phyloP scores from a whole-genome alignment of 495 filamentous ascomycete genomes.

The Aspergillus sparsus region DNA sequence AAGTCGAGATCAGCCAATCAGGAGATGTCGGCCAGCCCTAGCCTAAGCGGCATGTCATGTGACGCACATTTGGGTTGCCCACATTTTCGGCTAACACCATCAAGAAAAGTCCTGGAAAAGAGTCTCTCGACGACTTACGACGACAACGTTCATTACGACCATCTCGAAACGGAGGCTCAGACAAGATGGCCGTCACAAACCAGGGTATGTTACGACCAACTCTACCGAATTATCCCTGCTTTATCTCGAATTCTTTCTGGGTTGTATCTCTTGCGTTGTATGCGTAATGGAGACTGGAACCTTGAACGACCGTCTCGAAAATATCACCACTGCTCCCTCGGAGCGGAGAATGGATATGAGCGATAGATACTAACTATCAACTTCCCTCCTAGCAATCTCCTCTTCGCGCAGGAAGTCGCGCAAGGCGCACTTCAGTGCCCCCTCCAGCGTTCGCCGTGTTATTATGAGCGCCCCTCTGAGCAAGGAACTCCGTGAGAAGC shows the following conservation, averaged over 20 bases:
- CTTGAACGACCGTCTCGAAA: background rate
- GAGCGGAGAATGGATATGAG: background rate
- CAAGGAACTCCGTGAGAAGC: slow-evolving; percentile 95
- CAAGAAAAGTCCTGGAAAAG: slow-evolving; percentile 32
- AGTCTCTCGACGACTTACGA: slow-evolving; percentile 35
- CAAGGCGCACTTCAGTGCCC: slow-evolving; percentile 93
- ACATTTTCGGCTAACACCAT: slow-evolving; percentile 31
- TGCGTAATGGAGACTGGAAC: background rate
- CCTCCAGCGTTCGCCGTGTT: slow-evolving; percentile 84
- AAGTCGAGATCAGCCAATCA: slow-evolving; percentile 27
- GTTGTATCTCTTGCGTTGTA: background rate
- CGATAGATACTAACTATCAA: slow-evolving; percentile 35
- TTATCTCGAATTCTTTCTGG: background rate
- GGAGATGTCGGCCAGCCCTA: slow-evolving; percentile 13
- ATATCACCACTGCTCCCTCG: background rate
- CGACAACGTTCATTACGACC: slow-evolving; percentile 36
- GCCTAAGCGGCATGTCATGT: slow-evolving; percentile 41
- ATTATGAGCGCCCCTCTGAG: slow-evolving; percentile 93
- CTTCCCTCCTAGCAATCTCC: slow-evolving; percentile 57
- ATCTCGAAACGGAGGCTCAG: slow-evolving; percentile 32
- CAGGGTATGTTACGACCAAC: slow-evolving; percentile 35
- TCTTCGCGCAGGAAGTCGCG: slow-evolving; percentile 95
- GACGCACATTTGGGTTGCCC: slow-evolving; percentile 39
- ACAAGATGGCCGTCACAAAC: slow-evolving; percentile 45
- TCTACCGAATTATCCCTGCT: background rate